A percentile compares a stretch with the other conserved stretches of the same genome.
phyloP scores from a whole-genome alignment of 75 land plant genomes.

The Chamaecyparis obtusa region DNA sequence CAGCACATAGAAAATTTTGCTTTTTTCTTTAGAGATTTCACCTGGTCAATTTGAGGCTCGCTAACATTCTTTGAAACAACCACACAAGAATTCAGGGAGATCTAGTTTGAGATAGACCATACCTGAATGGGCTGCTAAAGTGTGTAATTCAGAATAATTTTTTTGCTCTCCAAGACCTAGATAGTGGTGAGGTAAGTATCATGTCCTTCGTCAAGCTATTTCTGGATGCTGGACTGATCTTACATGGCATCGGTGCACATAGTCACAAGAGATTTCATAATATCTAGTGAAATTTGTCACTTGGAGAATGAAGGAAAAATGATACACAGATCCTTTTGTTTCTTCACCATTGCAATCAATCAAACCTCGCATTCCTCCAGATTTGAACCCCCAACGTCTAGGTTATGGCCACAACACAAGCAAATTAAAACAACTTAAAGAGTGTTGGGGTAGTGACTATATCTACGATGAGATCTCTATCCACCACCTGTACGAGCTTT shows the following conservation, averaged over 20 bases:
- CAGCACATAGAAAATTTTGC: too few species aligned
- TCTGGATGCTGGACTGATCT: conserved; percentile 74
- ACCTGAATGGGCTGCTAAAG: conserved; percentile 65
- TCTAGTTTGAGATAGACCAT: conserved; percentile 35
- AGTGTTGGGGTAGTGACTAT: too few species aligned
- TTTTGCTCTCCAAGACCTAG: conserved; percentile 55
- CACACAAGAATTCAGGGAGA: not conserved
- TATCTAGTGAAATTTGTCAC: conserved; percentile 85
- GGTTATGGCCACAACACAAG: not conserved
- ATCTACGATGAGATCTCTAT: too few species aligned
- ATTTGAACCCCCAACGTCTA: not conserved
- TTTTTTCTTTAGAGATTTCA: too few species aligned
- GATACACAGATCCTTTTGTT: conserved; percentile 17
- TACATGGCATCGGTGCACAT: conserved; percentile 82
- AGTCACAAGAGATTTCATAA: conserved; percentile 83
- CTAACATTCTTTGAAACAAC: conserved; percentile 12
- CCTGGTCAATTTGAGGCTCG: not conserved
- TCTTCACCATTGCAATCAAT: not conserved
- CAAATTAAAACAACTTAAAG: too few species aligned
- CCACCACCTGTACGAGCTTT: too few species aligned
- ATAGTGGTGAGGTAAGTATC: conserved; percentile 81
- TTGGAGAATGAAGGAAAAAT: conserved; percentile 63
- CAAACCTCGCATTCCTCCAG: not conserved
- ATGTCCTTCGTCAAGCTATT: conserved; percentile 72
- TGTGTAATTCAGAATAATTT: conserved; percentile 73